Evolutionary conservation across 495 filamentous ascomycete species (phyloP), one percentile per base, ranked within the genome.

Genomic region (Aspergillus hancockii): DNA sequence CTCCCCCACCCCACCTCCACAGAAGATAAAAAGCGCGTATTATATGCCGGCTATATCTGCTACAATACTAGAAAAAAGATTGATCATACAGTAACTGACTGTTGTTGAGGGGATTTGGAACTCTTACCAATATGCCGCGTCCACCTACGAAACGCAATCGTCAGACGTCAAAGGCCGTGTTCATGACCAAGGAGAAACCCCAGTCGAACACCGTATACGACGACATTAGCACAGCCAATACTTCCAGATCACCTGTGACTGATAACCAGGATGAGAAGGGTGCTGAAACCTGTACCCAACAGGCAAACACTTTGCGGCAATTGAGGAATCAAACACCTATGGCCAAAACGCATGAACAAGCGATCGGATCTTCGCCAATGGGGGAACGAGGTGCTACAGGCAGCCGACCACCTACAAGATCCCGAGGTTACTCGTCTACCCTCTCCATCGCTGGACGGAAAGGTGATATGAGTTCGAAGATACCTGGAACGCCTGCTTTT

Each of bases 401-500:
- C 1, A 79, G 75, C 57, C 69, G 77, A 40, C 77, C 74, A 38
- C 72, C 75, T 21, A 78, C 75, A 1, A 63, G 77, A 62, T 74
- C 77, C 34, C 75, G 77, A n/a, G 77, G 77, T 23, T 80, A 80
- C 51, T 80, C 77, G 1, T 76, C 77, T 36, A 78, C 77, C 8
- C 56, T 78, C 28, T 79, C 75, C 8, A 61, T 80, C 19, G 74
- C 65, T 23, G 75, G 73, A 22, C 71, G 75, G 52, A 78, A 76
- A 63, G 75, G 73, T 32, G 76, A 80, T 51, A 60, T 63, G 21
- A 65, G 59, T 54, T 75, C 76, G 22, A 73, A 73, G 22, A 63
- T 79, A 28, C 74, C 72, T 16, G 80, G 72, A 16, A 85, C 82
- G 4, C 82, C 83, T 49, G 80, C 77, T 4, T 79, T 79, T 49